These are phyloP conservation scores for Paulownia fortunei DNA, from an alignment of 257 asterid species.

Conservation along the genomic window DNA sequence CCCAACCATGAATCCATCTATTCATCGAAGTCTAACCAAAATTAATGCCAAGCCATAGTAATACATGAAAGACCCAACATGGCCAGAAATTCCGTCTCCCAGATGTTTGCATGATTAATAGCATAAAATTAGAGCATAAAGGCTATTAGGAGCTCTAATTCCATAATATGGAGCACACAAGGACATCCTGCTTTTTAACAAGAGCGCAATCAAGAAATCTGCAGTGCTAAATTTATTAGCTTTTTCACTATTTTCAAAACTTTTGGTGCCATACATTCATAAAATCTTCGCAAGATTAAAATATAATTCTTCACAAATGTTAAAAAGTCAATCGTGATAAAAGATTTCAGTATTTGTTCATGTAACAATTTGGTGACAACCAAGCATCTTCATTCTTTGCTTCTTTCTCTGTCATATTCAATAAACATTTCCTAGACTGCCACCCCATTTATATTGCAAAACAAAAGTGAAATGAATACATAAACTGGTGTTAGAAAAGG, in stretches of 20 bases:
- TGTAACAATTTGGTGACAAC: constrained; percentile 10
- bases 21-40: constrained; percentile 34
- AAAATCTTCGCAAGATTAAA: not conserved
- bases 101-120: not conserved
- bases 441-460: not conserved
- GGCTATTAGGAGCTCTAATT: not conserved
- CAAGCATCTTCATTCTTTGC: not conserved
- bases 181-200: not conserved
- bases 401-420: not conserved
- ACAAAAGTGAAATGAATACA: not conserved
- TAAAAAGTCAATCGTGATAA: not conserved
- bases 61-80: constrained; percentile 7
- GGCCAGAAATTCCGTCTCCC: not conserved
- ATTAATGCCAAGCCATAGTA: constrained; percentile 24
- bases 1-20: constrained; percentile 98
- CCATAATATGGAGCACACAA: constrained; percentile 9
- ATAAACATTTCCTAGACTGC: not conserved
- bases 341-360: not conserved
- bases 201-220: not conserved
- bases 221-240: not conserved
- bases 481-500: not conserved
- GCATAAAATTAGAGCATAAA: constrained; percentile 7
- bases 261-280: not conserved
- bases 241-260: not conserved
- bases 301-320: not conserved